phyloP scores from a whole-genome alignment of 2,329 filamentous ascomycete genomes.

The Alternaria infectoria region DNA sequence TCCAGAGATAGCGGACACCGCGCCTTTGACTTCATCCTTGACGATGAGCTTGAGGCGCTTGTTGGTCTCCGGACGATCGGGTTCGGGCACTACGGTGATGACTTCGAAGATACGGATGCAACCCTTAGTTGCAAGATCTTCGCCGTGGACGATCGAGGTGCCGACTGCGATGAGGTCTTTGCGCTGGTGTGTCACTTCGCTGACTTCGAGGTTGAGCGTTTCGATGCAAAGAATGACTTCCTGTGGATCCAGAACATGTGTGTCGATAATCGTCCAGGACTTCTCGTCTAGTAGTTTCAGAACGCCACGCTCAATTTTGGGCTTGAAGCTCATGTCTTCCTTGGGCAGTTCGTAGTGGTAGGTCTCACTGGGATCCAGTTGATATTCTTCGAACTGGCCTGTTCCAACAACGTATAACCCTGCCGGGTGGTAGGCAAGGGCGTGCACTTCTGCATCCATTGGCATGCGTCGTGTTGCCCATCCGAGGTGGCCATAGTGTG shows the following conservation, averaged over 20 bases:
- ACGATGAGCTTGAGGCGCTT: slow-evolving; percentile 84
- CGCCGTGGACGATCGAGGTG: slow-evolving; percentile 83
- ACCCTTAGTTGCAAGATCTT: slow-evolving; percentile 86
- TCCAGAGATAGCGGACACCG: slow-evolving; percentile 83
- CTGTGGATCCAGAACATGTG: slow-evolving; percentile 71
- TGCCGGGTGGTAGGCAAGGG: slow-evolving; percentile 78
- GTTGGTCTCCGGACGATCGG: slow-evolving; percentile 82
- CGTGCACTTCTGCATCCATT: slow-evolving; percentile 72
- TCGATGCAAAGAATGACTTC: slow-evolving; percentile 84
- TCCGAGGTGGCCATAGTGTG: slow-evolving; percentile 74
- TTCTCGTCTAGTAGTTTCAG: slow-evolving; percentile 80
- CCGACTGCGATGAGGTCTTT: slow-evolving; percentile 83
- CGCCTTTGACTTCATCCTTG: slow-evolving; percentile 89
- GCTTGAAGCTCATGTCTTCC: slow-evolving; percentile 66
- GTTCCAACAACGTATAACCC: slow-evolving; percentile 80
- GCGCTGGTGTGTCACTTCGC: slow-evolving; percentile 87
- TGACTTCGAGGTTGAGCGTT: slow-evolving; percentile 84
- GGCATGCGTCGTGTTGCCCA: slow-evolving; percentile 76
- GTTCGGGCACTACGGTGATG: slow-evolving; percentile 88
- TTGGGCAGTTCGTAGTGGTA: slow-evolving; percentile 80
- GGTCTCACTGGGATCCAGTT: slow-evolving; percentile 82
- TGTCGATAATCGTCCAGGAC: slow-evolving; percentile 81
- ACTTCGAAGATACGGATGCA: slow-evolving; percentile 91
- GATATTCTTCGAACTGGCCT: slow-evolving; percentile 70
- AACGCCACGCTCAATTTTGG: slow-evolving; percentile 72